Base-by-base conservation (phyloP, 2,329 filamentous ascomycete genomes). In the Byssoonygena ceratinophila region DNA sequence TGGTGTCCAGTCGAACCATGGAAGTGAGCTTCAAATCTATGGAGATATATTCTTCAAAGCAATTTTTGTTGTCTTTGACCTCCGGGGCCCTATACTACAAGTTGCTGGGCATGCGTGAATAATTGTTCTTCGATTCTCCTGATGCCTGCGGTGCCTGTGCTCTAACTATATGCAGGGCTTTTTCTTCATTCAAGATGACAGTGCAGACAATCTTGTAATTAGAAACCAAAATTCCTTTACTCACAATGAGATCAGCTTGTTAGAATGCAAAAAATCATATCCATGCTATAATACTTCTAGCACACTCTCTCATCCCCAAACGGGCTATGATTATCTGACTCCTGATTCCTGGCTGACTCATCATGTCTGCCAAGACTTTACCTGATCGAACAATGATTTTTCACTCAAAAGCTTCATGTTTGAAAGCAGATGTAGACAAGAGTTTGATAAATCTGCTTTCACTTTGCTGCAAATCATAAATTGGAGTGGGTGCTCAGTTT, bases 1-100 rank as follows among this genome's bases (percentile, higher is more conserved):
- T 43, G 80, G 79, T 16, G 67, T 83, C 14, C 78, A 80, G 56
- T 80, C 79, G 2, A 77, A 77, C 25, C 71, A 76, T 54, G 76
- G 78, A 50, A 76, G 77, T 46, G 65, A 68, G 1, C 74, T 83
- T 59, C 72, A 74, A 32, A 77, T 83, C 47, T 76, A 75, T 52
- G 80, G 80, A n/a, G 80, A 82, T 59, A 72, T 76, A 23, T 76
- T 82, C 65, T 73, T 83, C 61, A 79, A 77, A 67, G 71, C 77
- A 3, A 72, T 79, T 58, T 79, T 81, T 60, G 78, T 80, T 43
- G 78, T 80, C 52, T 83, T 83, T 61, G 74, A 78, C 59, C 65
- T 71, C 58, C 63, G 68, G 2, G 68, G 68, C 1, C 74, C 74
- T 2, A 71, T 68, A 14, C 64, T 82, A 39, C 76, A 76, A 25